phyloP scores from a whole-genome alignment of 495 filamentous ascomycete species.

The Penicillium diatomitis region DNA sequence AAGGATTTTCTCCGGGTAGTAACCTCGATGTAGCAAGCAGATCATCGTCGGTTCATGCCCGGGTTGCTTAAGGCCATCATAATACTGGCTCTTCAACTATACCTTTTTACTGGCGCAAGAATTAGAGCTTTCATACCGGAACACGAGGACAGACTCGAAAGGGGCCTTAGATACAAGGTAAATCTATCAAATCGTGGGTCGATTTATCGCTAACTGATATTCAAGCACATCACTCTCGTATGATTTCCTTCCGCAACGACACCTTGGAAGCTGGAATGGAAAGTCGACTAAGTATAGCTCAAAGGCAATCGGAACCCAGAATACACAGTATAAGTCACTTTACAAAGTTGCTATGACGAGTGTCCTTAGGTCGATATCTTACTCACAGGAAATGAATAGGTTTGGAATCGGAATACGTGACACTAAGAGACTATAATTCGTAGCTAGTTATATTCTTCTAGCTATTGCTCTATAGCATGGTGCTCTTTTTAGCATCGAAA shows the following conservation, averaged over 20 bases:
- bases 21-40: slow-evolving; percentile 8
- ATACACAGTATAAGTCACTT: slow-evolving; percentile 10
- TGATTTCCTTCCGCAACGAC: slow-evolving; percentile 3
- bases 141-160: neutral
- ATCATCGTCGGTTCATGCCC: slow-evolving; percentile 11
- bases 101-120: slow-evolving; percentile 16
- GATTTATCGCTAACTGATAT: neutral
- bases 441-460: slow-evolving; percentile 8
- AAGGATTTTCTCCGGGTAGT: slow-evolving; percentile 11
- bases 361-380: neutral
- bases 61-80: slow-evolving; percentile 13
- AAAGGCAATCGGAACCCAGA: slow-evolving; percentile 10
- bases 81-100: slow-evolving; percentile 13
- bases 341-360: neutral
- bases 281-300: slow-evolving; percentile 9
- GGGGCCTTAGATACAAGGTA: slow-evolving; percentile 4
- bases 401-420: slow-evolving; percentile 16
- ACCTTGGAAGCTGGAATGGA: slow-evolving; percentile 6
- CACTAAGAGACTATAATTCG: slow-evolving; percentile 12
- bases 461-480: slow-evolving; percentile 8
- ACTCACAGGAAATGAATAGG: slow-evolving; percentile 1
- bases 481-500: slow-evolving; percentile 12
- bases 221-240: slow-evolving; percentile 4
- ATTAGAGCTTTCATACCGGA: slow-evolving; percentile 14
- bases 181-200: neutral